A percentile compares a stretch with the other conserved stretches of the same genome.
These are phyloP conservation scores for Epicoccum nigrum DNA, from an alignment of 2,329 filamentous ascomycete species.

Conservation along the genomic window DNA sequence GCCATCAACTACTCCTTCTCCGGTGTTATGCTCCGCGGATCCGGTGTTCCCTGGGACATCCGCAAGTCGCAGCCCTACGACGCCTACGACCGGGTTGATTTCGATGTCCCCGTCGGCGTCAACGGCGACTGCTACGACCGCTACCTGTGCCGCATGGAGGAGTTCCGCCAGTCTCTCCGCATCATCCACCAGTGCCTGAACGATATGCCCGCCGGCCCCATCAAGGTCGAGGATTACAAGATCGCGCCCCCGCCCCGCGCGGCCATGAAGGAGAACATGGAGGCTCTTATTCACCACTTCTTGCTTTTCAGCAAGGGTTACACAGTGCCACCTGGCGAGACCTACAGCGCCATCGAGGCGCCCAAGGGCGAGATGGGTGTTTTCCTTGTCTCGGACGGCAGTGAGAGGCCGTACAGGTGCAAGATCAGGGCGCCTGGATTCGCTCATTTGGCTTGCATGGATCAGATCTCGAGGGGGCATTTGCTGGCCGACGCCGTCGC, in stretches of 20 bases:
- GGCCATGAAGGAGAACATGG: constrained; percentile 99
- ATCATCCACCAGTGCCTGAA: constrained; percentile 99
- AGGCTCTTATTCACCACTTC: constrained; percentile 99
- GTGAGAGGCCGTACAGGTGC: constrained; percentile 91
- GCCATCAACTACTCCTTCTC: constrained; percentile 98
- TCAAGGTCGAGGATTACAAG: constrained; percentile 99
- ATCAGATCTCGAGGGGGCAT: constrained; percentile 91
- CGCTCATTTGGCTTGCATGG: constrained; percentile 91
- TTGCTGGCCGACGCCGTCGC: constrained; percentile 95
- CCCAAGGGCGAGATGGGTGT: constrained; percentile 99
- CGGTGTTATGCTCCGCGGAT: constrained; percentile 97
- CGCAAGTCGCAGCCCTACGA: constrained; percentile 98
- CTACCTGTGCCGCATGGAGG: constrained; percentile 99
- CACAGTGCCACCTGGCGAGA: constrained; percentile 94
- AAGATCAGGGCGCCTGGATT: constrained; percentile 98
- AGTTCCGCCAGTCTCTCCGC: constrained; percentile 96
- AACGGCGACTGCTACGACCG: constrained; percentile 99
- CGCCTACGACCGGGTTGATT: constrained; percentile 96
- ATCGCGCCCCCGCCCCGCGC: constrained; percentile 91
- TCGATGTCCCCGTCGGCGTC: constrained; percentile 93
- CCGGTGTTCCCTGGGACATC: constrained; percentile 93
- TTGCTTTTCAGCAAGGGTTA: constrained; percentile 98
- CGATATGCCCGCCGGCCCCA: constrained; percentile 94
- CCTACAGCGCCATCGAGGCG: constrained; percentile 97
- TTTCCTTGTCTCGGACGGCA: constrained; percentile 93